phyloP scores from a whole-genome alignment of 306 rosid genomes.

The Corylus heterophylla region DNA sequence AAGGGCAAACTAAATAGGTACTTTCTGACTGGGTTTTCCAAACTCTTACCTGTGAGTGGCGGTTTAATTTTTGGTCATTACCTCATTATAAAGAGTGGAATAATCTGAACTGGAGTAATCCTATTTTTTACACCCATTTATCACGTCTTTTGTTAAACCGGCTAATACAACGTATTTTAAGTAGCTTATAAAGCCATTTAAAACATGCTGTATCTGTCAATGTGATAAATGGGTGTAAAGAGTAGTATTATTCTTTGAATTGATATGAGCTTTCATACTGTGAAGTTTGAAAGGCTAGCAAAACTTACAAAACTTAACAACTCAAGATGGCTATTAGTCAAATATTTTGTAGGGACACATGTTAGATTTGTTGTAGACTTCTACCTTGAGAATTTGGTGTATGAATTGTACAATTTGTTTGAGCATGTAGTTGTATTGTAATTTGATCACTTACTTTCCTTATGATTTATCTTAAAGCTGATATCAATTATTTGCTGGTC shows the following conservation, averaged over 20 bases:
- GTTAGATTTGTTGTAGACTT: not conserved
- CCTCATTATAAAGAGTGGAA: conserved; percentile 10
- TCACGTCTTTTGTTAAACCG: too few relatives aligned
- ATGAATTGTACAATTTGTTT: not conserved
- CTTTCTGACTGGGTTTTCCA: conserved; percentile 14
- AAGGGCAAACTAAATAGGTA: conserved; percentile 34
- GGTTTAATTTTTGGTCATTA: conserved; percentile 20
- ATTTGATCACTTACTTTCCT: not conserved
- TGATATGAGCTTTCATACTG: conserved; percentile 12
- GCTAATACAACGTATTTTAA: too few relatives aligned
- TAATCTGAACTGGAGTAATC: not conserved
- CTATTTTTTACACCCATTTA: too few relatives aligned
- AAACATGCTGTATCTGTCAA: too few relatives aligned
- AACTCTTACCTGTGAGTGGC: conserved; percentile 6
- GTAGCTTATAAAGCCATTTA: too few relatives aligned
- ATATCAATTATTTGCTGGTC: not conserved
- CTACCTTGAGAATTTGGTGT: not conserved
- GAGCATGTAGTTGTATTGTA: not conserved
- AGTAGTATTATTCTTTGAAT: not conserved
- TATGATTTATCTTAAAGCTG: not conserved
- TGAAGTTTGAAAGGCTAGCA: conserved; percentile 14
- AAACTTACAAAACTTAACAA: not conserved
- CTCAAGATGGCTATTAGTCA: conserved; percentile 14
- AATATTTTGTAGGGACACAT: not conserved
- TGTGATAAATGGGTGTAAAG: too few relatives aligned